Conservation (phyloP, 2,329 filamentous ascomycete species). For the Monosporascus sp. region DNA sequence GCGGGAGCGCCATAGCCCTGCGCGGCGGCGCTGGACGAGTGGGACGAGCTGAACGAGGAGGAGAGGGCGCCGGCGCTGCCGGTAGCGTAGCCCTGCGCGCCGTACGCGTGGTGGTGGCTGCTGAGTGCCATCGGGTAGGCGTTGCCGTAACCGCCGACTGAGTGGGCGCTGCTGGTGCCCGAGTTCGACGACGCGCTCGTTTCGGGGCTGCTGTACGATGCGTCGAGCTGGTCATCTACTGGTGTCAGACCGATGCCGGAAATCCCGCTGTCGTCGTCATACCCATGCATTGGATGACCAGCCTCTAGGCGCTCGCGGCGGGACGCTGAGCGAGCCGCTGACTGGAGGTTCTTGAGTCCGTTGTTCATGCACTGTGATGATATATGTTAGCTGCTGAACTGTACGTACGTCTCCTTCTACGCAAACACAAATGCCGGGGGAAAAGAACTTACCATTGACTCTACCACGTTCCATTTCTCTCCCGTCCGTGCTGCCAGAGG, state of each 20-base stretch:
- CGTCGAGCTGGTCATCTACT: constrained; percentile 50
- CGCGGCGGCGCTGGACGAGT: constrained; percentile 40
- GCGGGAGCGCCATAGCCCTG: constrained; percentile 27
- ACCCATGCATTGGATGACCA: constrained; percentile 37
- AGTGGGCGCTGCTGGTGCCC: constrained; percentile 23
- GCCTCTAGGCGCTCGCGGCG: constrained; percentile 58
- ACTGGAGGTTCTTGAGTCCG: constrained; percentile 74
- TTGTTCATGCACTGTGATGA: constrained; percentile 68
- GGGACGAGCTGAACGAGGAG: constrained; percentile 47
- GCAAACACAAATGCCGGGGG: background rate
- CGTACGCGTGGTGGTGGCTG: constrained; percentile 22
- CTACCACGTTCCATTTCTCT: constrained; percentile 74
- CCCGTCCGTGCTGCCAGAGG: constrained; percentile 66
- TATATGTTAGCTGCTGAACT: no score
- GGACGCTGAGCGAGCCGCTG: constrained; percentile 58
- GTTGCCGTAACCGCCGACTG: constrained; percentile 27
- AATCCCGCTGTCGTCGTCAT: constrained; percentile 68
- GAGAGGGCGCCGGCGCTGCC: constrained; percentile 22
- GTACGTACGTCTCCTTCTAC: no score
- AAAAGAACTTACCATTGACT: constrained; percentile 48
- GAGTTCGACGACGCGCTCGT: constrained; percentile 40
- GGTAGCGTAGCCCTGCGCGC: constrained; percentile 16
- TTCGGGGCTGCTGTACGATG: constrained; percentile 51
- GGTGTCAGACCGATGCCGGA: constrained; percentile 54
- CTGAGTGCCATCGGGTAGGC: constrained; percentile 23